Evolutionary conservation across 2,329 filamentous ascomycete species (phyloP).

Genomic region (Fusarium marasasianum): DNA sequence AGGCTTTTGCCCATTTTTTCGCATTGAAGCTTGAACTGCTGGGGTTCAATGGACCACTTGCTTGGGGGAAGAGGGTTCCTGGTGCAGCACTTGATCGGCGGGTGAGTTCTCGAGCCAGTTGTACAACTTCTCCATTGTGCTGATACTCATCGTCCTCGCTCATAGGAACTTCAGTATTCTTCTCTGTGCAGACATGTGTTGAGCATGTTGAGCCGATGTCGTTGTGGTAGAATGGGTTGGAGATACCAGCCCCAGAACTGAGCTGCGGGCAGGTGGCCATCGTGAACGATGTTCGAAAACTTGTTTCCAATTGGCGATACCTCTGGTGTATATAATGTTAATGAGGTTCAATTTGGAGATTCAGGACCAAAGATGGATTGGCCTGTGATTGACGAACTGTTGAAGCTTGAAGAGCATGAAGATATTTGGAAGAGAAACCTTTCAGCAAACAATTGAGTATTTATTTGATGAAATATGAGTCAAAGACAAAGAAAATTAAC

Average conservation of each 20-base stretch:
- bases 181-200: slow-evolving; percentile 29
- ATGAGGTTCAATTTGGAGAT: background rate
- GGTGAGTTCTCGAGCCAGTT: slow-evolving; percentile 45
- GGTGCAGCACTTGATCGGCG: slow-evolving; percentile 39
- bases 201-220: slow-evolving; percentile 26
- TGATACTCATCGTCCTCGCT: slow-evolving; percentile 2
- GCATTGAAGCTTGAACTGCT: slow-evolving; percentile 52
- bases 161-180: slow-evolving; percentile 2
- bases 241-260: background rate
- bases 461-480: background rate
- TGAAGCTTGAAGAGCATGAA: background rate
- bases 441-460: background rate
- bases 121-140: slow-evolving; percentile 33
- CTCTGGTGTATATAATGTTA: background rate
- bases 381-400: background rate
- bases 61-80: slow-evolving; percentile 42
- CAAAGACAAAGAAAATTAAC: slow-evolving; percentile 18
- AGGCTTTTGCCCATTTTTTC: slow-evolving; percentile 55
- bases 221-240: background rate
- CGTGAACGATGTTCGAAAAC: background rate
- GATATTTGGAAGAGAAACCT: background rate
- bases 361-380: background rate
- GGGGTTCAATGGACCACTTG: slow-evolving; percentile 49
- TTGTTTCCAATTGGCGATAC: background rate
- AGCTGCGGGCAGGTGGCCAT: slow-evolving; percentile 24